Evolutionary conservation across 352 stramenopile species (phyloP), one percentile per base, ranked within the genome.

Genomic region (Pythium phragmitis): DNA sequence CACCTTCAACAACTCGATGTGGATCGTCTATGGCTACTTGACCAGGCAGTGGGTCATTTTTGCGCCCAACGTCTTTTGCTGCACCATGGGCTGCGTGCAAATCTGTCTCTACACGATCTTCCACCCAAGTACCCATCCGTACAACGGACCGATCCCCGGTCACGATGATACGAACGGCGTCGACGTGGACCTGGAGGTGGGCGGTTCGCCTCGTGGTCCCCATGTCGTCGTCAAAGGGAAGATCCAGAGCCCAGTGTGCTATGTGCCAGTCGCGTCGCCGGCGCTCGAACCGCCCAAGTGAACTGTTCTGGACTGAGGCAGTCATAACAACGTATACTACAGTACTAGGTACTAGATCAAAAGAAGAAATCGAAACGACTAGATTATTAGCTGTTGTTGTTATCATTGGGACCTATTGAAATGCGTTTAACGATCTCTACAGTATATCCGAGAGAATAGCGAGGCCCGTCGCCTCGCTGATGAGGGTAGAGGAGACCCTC

Each of bases 1-100:
- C 17, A 72, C 69, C 0, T 67, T 73, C 39, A 88, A 85, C 73
- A 85, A 82, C 56, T 67, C 60, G 13, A 56, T 80, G 19, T 88
- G 76, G 76, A 68, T 84, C 39, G 59, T 73, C 33, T 84, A 88
- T 59, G 70, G 69, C 5, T 60, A 65, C 2, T 49, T 85, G 23
- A 70, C 80, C 43, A 60, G 53, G 39, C 70, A 80, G 58, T 86
- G 76, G 79, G 70, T 86, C 68, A 79, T 85, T 60, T 77, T 85
- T 60, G 64, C 73, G 47, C 72, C 75, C 12, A 84, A 81, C 53
- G 55, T 71, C 5, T 77, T 80, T 46, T 82, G 66, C 7, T 62
- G 68, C 28, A 60, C 70, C n/a, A 63, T 84, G 17, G 77, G 72
- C 16, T 42, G 76, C 26, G 34, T 70, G 11, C 67, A 84, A 55